Base-by-base conservation (phyloP, 2,329 filamentous ascomycete genomes). In the Lecanicillium sp. region DNA sequence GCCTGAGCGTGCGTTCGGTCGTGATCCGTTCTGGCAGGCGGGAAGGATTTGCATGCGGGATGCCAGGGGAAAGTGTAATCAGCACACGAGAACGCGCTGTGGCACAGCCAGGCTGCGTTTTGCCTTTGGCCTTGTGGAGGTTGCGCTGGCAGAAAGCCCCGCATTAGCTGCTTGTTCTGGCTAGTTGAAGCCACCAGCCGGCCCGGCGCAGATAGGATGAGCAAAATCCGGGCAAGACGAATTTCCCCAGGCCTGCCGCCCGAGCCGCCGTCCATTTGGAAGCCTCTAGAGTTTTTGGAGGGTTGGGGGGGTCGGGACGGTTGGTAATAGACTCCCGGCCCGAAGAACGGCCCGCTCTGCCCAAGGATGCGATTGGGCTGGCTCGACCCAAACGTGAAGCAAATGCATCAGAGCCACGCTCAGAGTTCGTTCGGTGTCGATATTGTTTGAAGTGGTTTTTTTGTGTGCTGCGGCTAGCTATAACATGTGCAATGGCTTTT, bases 121-220 rank as follows among this genome's bases (percentile, higher is more conserved):
- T 39, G 20, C 36, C 5, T 5, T 21, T 42, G 26, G n/a, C 26
- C 10, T 33, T 8, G 36, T 37, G 44, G 27, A 39, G 44, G 44
- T 10, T 40, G 33, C 24, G 23, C 32, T 15, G 17, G 10, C n/a
- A 7, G 5, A 4, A 10, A 26, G 43, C 37, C 44, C 44, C 44
- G 44, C 44, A 32, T 24, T 46, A 44, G 35, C n/a, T n/a, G n/a
- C n/a, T n/a, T n/a, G 35, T 46, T 30, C 44, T 39, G 27, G 35
- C 36, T 15, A 39, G n/a, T n/a, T n/a, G n/a, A n/a, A n/a, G n/a
- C n/a, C n/a, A n/a, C n/a, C n/a, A n/a, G n/a, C n/a, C n/a, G n/a
- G n/a, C n/a, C n/a, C n/a, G n/a, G n/a, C n/a, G n/a, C n/a, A n/a
- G n/a, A n/a, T n/a, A n/a, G n/a, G n/a, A n/a, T n/a, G n/a, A n/a